Evolutionary conservation across 2,329 filamentous ascomycete species (phyloP).

Genomic region (Neodidymelliopsis sp.): DNA sequence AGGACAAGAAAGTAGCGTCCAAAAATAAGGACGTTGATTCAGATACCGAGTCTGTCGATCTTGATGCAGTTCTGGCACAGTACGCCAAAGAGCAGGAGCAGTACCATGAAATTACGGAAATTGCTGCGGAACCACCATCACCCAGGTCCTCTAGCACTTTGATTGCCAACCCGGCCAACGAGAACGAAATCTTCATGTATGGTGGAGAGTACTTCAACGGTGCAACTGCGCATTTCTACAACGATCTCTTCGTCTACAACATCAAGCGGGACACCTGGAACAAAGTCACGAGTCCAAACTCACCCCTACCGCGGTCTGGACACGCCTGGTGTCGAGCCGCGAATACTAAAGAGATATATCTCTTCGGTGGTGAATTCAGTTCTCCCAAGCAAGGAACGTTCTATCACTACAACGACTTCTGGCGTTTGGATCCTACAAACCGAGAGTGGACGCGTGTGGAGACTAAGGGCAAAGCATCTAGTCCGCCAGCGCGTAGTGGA

Average conservation of each 20-base stretch:
- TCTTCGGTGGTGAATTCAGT: conserved; percentile 97
- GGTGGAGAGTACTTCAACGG: conserved; percentile 98
- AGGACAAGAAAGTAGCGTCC: conserved; percentile 80
- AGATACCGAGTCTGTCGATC: conserved; percentile 89
- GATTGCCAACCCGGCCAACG: conserved; percentile 83
- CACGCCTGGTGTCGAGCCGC: conserved; percentile 94
- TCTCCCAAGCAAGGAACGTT: conserved; percentile 97
- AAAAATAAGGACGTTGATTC: conserved; percentile 79
- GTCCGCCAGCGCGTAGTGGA: conserved; percentile 84
- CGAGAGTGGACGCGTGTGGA: conserved; percentile 94
- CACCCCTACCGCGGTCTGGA: conserved; percentile 85
- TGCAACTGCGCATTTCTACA: conserved; percentile 76
- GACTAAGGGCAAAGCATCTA: conserved; percentile 77
- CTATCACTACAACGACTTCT: conserved; percentile 99
- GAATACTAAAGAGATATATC: conserved; percentile 83
- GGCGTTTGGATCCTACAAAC: conserved; percentile 82
- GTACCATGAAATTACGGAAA: conserved; percentile 92
- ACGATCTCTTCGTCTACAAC: conserved; percentile 73
- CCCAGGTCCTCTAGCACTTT: conserved; percentile 82
- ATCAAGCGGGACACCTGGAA: conserved; percentile 91
- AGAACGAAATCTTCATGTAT: conserved; percentile 88
- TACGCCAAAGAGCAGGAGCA: conserved; percentile 91
- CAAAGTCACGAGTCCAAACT: conserved; percentile 87
- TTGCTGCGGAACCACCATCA: conserved; percentile 73
- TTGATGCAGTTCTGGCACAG: conserved; percentile 91